Conservation (phyloP, 345 rosid genomes). For the Heritiera littoralis region DNA sequence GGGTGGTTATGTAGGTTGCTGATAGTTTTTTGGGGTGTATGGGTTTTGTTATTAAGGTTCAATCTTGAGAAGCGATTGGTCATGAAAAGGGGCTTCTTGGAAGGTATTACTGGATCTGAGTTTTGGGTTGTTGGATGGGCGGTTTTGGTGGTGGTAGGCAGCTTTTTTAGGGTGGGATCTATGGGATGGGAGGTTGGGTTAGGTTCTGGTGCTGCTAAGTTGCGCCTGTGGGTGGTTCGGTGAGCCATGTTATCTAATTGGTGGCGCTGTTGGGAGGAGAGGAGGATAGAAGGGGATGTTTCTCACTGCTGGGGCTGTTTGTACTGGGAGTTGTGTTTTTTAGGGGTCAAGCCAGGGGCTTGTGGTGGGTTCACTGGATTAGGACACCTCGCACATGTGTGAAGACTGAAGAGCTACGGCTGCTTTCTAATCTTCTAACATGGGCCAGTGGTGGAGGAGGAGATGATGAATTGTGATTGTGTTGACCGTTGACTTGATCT, state of each 20-base stretch:
- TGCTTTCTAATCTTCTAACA: slow-evolving; percentile 19
- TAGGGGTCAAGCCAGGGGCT: not conserved
- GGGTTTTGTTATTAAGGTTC: slow-evolving; percentile 14
- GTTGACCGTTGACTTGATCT: slow-evolving; percentile 56
- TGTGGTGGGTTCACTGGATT: slow-evolving; percentile 25
- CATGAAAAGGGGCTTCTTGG: slow-evolving; percentile 12
- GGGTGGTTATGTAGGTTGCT: not conserved
- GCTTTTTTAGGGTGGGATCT: not conserved
- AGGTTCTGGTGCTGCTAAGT: not conserved
- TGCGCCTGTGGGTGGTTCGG: slow-evolving; percentile 38
- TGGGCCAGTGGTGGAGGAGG: slow-evolving; percentile 31
- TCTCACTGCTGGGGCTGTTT: not conserved
- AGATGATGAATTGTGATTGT: not conserved
- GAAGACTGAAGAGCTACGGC: slow-evolving; percentile 22
- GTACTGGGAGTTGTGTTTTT: too few relatives aligned
- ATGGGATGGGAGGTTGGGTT: not conserved
- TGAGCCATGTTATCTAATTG: slow-evolving; percentile 39
- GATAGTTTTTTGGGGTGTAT: not conserved
- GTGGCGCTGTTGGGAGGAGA: slow-evolving; percentile 9
- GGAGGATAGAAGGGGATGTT: not conserved
- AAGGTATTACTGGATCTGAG: slow-evolving; percentile 8
- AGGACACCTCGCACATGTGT: slow-evolving; percentile 27
- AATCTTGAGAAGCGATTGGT: slow-evolving; percentile 9
- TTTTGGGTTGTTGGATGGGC: not conserved
- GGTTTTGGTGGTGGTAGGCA: not conserved